phyloP scores from a whole-genome alignment of 2,329 filamentous ascomycete genomes.

The Fusarium piperis region DNA sequence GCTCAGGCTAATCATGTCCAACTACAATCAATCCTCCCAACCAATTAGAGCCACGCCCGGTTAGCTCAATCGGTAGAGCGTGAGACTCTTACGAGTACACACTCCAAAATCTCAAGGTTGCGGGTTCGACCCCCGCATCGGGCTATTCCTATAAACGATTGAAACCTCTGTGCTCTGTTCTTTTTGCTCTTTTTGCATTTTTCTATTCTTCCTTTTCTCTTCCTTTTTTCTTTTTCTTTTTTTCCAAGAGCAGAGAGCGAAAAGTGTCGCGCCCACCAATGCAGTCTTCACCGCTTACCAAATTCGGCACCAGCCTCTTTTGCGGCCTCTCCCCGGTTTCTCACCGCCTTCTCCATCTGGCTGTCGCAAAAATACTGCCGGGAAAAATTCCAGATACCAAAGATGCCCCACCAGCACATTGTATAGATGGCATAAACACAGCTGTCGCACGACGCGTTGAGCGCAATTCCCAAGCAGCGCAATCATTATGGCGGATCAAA shows the following conservation, averaged over 20 bases:
- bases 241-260: too few species aligned
- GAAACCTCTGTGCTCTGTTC: not conserved
- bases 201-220: too few species aligned
- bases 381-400: conserved; percentile 37
- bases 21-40: too few species aligned
- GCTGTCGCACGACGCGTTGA: conserved; percentile 12
- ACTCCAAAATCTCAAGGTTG: too few species aligned
- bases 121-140: conserved; percentile 56
- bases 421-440: conserved; percentile 23
- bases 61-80: too few species aligned
- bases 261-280: not conserved
- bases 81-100: too few species aligned
- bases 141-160: conserved; percentile 49
- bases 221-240: too few species aligned
- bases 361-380: conserved; percentile 28
- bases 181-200: too few species aligned
- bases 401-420: conserved; percentile 29
- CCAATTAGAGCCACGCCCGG: too few species aligned
- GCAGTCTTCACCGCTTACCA: conserved; percentile 37
- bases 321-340: too few species aligned
- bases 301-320: not conserved
- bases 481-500: conserved; percentile 46
- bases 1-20: too few species aligned
- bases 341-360: conserved; percentile 29
- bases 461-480: not conserved